A percentile compares a stretch with the other conserved stretches of the same genome.
Evolutionary conservation across 2,329 filamentous ascomycete species (phyloP).

Genomic region (Fusarium clavum): DNA sequence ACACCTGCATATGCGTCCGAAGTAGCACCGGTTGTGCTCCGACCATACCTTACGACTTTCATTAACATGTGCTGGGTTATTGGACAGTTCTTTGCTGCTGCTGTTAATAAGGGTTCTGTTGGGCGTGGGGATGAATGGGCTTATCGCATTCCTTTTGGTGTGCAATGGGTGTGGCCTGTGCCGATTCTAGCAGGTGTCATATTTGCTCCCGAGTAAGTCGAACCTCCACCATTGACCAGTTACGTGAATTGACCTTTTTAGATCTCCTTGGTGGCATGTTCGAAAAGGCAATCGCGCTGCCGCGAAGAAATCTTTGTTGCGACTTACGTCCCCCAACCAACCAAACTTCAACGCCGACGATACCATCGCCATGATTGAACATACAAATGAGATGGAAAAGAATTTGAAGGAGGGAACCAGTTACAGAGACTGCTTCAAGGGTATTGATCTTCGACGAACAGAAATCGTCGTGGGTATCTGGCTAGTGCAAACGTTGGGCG

Average conservation of each 20-base stretch:
- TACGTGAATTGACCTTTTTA: no score
- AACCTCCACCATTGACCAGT: no score
- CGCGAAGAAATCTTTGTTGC: slow-evolving; percentile 56
- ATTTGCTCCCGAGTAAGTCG: slow-evolving; percentile 62
- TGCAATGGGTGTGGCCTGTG: slow-evolving; percentile 66
- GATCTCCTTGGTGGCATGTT: slow-evolving; percentile 64
- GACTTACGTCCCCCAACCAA: slow-evolving; percentile 55
- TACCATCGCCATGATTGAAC: slow-evolving; percentile 64
- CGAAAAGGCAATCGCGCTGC: slow-evolving; percentile 56
- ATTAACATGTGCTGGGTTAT: slow-evolving; percentile 70
- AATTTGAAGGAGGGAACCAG: slow-evolving; percentile 55
- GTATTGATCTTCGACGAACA: slow-evolving; percentile 63
- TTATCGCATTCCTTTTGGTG: slow-evolving; percentile 62
- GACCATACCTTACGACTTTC: slow-evolving; percentile 65
- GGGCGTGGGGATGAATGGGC: slow-evolving; percentile 57
- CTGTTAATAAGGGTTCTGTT: slow-evolving; percentile 59
- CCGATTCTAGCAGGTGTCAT: slow-evolving; percentile 58
- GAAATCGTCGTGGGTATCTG: slow-evolving; percentile 64
- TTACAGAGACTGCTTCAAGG: slow-evolving; percentile 65
- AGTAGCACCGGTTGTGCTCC: slow-evolving; percentile 60
- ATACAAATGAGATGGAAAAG: slow-evolving; percentile 64
- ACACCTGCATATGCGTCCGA: slow-evolving; percentile 67
- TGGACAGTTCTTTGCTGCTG: slow-evolving; percentile 64
- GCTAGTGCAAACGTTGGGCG: slow-evolving; percentile 61
- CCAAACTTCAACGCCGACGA: slow-evolving; percentile 58